Conservation (phyloP, 2,329 filamentous ascomycete species). For the Pseudocercospora fijiensis region DNA sequence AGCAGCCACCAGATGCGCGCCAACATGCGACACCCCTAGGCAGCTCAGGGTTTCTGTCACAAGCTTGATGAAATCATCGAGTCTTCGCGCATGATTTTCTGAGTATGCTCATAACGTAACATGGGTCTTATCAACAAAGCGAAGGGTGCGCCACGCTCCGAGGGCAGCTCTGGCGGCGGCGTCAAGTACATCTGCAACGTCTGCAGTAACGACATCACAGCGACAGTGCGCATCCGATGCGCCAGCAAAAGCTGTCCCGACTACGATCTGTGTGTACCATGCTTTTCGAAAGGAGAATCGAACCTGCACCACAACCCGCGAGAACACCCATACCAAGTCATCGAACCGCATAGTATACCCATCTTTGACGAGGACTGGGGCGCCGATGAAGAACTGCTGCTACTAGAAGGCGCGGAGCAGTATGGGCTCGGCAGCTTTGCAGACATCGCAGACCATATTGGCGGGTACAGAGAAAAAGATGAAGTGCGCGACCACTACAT, state of each 20-base stretch:
- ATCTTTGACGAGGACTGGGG: constrained; percentile 96
- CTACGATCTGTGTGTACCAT: constrained; percentile 95
- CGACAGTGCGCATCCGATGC: constrained; percentile 93
- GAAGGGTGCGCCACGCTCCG: constrained; percentile 34
- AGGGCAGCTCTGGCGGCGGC: constrained; percentile 41
- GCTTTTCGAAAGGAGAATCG: constrained; percentile 78
- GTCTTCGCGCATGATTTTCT: background rate
- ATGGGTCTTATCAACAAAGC: constrained; percentile 41
- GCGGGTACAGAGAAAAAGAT: constrained; percentile 89
- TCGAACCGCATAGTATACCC: constrained; percentile 97
- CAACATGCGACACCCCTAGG: background rate
- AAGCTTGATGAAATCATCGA: background rate
- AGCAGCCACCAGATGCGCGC: background rate
- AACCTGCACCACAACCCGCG: constrained; percentile 83
- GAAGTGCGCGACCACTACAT: constrained; percentile 95
- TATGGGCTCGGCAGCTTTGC: constrained; percentile 97
- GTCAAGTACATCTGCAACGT: constrained; percentile 95
- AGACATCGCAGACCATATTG: constrained; percentile 96
- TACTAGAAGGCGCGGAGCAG: constrained; percentile 91
- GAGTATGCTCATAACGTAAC: constrained; percentile 1
- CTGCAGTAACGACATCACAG: constrained; percentile 94
- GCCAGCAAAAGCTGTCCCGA: constrained; percentile 80
- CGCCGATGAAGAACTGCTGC: constrained; percentile 89
- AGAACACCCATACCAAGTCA: constrained; percentile 85
- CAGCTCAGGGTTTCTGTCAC: background rate